Base-by-base conservation (phyloP, 1,139 yeast genomes). In the Candida tunisiensis region DNA sequence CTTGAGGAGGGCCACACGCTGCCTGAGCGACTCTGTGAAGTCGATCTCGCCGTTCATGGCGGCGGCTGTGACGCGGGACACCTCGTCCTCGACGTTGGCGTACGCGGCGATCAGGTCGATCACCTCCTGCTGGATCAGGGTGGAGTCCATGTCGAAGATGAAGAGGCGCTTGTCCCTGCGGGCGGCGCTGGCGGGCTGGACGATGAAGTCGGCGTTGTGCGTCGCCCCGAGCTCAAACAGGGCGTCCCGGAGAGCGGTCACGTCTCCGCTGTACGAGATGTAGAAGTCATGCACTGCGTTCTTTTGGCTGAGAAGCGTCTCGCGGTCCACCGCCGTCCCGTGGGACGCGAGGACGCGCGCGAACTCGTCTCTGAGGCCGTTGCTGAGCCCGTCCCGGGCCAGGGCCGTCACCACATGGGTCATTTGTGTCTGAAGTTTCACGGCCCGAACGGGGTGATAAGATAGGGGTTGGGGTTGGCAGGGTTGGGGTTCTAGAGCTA, bases 21-120 rank as follows among this genome's bases (percentile, higher is more conserved):
- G 72, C 4, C 60, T 60, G 29, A 91, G 59, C 1, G 94, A 80
- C 41, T 78, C 79, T 36, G 69, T 73, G 57, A 91, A 91, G 48
- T 91, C 96, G 15, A 91, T 59, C 45, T 88, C 94, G 16, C 96
- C 96, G 42, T 85, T 83, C 99, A 91, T 91, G 20, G 98, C 98
- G 23, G 85, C 62, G 25, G 78, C 83, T 4, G 99, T 91, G 44
- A 91, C 85, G 29, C 64, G 69, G 5, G 78, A 72, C 9, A 80
- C 93, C 46, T 74, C 57, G 3, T 60, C 67, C 40, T 79, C 91
- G 16, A 79, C 83, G 35, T 64, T 62, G n/a, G 88, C 92, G 39
- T 74, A 71, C 0, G 77, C 82, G 3, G 98, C 98, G 39, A 91
- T 85, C 46, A 88, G 57, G 47, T 91, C 99, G 39, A 88, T 88